Base-by-base conservation (phyloP, 1,284 basidiomycete genomes). In the Cryptococcus deneoformans region DNA sequence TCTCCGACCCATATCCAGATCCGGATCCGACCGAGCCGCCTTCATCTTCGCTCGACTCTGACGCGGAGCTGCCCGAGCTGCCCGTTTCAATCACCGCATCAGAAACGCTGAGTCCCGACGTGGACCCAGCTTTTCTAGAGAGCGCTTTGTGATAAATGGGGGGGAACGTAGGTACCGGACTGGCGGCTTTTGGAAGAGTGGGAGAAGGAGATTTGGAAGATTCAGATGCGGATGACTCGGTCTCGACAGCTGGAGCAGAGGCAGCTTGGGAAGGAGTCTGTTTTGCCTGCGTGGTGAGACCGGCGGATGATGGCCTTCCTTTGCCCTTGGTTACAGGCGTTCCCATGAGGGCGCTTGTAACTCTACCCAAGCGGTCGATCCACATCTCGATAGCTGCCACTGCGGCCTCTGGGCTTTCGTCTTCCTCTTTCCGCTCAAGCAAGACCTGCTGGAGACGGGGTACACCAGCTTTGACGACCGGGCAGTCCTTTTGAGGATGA, bases 61-160 rank as follows among this genome's bases (percentile, higher is more conserved):
- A 71, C 10, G 53, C 66, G 12, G 68, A 70, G 52, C 64, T 61
- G 2, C 60, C 67, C 20, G 20, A 20, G 20, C 1, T 1, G 20
- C 20, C 20, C 1, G 72, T 75, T 58, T 75, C 72, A 44, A 75
- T 73, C 29, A 70, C 59, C 0, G 72, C 72, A 52, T 75, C 72
- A 14, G 71, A 73, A 12, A 70, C 71, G 57, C 72, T 75, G 3
- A 72, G 56, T 1, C 69, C 68, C 9, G 72, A 73, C 29, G 64
- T 53, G 14, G 72, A 73, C 0, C 70, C 70, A 0, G 71, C 60
- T 24, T 67, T 65, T 20, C 61, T 62, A 5, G 61, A 57, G 2
- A 69, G 53, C 0, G 70, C 72, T 59, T 65, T 68, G 8, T 60
- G 62, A 39, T 66, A 64, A 3, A 73, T 62, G 3, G 66, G 60